Evolutionary conservation across 2,329 filamentous ascomycete species (phyloP).

Genomic region (Colletotrichum sp.): DNA sequence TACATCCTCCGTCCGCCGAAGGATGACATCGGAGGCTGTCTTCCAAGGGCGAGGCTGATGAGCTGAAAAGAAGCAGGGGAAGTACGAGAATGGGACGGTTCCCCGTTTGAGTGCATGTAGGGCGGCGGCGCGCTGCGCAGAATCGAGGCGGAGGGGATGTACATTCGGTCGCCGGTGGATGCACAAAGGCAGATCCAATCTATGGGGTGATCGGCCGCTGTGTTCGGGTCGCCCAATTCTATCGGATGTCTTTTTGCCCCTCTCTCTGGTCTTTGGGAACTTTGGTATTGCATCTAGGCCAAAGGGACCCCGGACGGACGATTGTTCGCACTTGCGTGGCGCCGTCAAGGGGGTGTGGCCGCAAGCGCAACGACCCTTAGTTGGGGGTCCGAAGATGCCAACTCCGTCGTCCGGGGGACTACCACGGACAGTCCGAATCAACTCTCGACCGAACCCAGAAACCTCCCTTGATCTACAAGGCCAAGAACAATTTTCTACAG

Average conservation of each 20-base stretch:
- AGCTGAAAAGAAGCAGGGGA: neutral
- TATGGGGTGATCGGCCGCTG: neutral
- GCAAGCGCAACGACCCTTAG: slow-evolving; percentile 6
- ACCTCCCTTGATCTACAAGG: neutral
- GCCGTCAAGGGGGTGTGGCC: neutral
- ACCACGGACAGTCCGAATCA: neutral
- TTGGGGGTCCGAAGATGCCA: slow-evolving; percentile 20
- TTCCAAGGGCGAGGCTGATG: neutral
- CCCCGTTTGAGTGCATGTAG: neutral
- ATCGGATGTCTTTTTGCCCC: neutral
- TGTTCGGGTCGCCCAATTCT: neutral
- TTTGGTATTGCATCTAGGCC: neutral
- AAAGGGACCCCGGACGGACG: neutral
- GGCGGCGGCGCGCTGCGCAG: neutral
- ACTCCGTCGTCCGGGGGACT: slow-evolving; percentile 19
- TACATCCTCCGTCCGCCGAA: neutral
- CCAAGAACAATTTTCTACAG: too few species aligned
- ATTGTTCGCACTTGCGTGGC: neutral
- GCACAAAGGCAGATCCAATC: neutral
- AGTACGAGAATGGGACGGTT: neutral
- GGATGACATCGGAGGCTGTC: neutral
- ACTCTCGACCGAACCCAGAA: neutral
- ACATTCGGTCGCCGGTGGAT: neutral
- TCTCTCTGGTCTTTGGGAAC: neutral
- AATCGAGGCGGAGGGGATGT: neutral